phyloP scores from a whole-genome alignment of 495 filamentous ascomycete species.

The Venustampulla echinocandica region DNA sequence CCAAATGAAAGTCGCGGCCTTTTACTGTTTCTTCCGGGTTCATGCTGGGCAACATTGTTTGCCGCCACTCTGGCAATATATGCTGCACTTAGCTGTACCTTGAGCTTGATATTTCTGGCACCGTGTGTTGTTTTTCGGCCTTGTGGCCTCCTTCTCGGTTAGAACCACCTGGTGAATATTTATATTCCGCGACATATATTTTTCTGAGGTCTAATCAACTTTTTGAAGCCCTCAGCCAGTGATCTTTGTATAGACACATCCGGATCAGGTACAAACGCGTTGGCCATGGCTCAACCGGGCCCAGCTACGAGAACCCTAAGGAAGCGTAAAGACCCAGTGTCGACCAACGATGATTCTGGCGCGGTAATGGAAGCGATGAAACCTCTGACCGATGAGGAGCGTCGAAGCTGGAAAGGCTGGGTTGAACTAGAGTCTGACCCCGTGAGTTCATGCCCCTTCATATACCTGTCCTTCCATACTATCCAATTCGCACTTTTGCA shows the following conservation, averaged over 20 bases:
- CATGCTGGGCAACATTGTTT: neutral
- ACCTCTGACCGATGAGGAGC: constrained; percentile 29
- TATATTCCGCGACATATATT: too few relatives aligned
- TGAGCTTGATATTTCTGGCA: neutral
- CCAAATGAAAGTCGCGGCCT: neutral
- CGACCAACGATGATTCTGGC: too few relatives aligned
- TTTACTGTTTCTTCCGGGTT: neutral
- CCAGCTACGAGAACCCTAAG: too few relatives aligned
- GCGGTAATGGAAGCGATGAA: constrained; percentile 10
- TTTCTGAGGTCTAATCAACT: too few relatives aligned
- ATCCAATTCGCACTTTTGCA: neutral
- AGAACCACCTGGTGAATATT: too few relatives aligned
- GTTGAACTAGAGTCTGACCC: constrained; percentile 89
- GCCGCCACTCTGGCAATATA: neutral
- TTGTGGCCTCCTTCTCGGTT: too few relatives aligned
- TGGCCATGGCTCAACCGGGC: too few relatives aligned
- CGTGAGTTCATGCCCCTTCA: constrained; percentile 35
- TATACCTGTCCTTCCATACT: neutral
- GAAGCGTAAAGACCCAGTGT: too few relatives aligned
- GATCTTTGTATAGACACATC: too few relatives aligned
- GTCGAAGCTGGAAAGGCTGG: constrained; percentile 53
- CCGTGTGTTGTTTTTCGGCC: too few relatives aligned
- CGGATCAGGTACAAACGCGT: too few relatives aligned
- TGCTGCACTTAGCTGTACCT: neutral
- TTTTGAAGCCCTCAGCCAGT: too few relatives aligned